Conservation (phyloP, 345 rosid genomes). For the Mallotus nudiflorus region DNA sequence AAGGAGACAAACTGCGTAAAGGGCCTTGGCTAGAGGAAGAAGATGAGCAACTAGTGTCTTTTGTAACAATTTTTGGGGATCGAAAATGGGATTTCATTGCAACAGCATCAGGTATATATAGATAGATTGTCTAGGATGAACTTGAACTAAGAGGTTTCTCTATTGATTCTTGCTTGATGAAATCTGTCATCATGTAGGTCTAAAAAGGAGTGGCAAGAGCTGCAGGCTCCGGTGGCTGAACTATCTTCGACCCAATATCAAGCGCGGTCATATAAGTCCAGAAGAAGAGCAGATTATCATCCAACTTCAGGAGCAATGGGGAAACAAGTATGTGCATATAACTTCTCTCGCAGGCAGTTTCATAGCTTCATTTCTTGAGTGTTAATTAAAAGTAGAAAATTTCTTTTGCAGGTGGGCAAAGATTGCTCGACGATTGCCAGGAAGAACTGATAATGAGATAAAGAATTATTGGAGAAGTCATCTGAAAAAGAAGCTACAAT, state of each 20-base stretch:
- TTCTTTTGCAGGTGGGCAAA: constrained; percentile 50
- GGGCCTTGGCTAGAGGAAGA: constrained; percentile 73
- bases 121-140: no score
- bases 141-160: no score
- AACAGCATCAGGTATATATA: constrained; percentile 48
- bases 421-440: constrained; percentile 68
- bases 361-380: no score
- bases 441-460: constrained; percentile 72
- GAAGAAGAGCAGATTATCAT: constrained; percentile 60
- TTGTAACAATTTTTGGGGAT: constrained; percentile 52
- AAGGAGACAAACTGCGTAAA: constrained; percentile 42
- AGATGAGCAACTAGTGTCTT: constrained; percentile 45
- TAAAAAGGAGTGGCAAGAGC: constrained; percentile 75
- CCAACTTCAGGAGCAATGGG: constrained; percentile 62
- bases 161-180: no score
- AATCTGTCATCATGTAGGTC: constrained; percentile 32
- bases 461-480: constrained; percentile 78
- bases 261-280: constrained; percentile 51
- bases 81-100: constrained; percentile 75
- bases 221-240: constrained; percentile 77
- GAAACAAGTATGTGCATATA: constrained; percentile 56
- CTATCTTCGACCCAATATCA: constrained; percentile 59
- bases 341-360: constrained; percentile 26
- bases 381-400: no score
- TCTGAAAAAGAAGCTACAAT: constrained; percentile 46